A percentile compares a stretch with the other conserved stretches of the same genome.
These are phyloP conservation scores for Kregervanrija delftensis DNA, from an alignment of 805 yeast species.

Conservation along the genomic window DNA sequence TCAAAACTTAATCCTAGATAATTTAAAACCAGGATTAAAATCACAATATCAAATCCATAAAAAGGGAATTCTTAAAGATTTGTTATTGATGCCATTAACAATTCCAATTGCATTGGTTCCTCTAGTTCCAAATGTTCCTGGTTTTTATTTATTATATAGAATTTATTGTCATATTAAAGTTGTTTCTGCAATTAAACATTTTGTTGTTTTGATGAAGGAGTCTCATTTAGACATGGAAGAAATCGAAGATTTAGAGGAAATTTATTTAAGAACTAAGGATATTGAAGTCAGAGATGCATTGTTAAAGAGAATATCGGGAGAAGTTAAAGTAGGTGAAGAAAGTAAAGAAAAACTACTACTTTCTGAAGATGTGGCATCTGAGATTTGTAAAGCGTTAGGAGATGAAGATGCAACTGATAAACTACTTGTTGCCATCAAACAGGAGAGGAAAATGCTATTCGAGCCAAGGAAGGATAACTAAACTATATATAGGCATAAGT, in stretches of 20 bases:
- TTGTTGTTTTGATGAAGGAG: slow-evolving; percentile 44
- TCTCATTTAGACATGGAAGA: slow-evolving; percentile 30
- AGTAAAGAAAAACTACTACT: slow-evolving; percentile 33
- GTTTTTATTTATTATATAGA: slow-evolving; percentile 76
- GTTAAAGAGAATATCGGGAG: slow-evolving; percentile 2
- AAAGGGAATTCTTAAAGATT: slow-evolving; percentile 46
- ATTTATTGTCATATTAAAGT: slow-evolving; percentile 83
- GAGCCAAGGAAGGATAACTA: neutral
- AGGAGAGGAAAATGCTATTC: slow-evolving; percentile 33
- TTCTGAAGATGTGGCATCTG: slow-evolving; percentile 38
- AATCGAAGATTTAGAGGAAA: slow-evolving; percentile 26
- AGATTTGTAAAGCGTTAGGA: slow-evolving; percentile 37
- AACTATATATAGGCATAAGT: no score
- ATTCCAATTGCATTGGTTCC: slow-evolving; percentile 79
- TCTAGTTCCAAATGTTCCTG: slow-evolving; percentile 87
- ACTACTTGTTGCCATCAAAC: slow-evolving; percentile 45
- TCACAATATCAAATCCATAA: slow-evolving; percentile 45
- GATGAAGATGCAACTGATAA: slow-evolving; percentile 37
- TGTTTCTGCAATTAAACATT: slow-evolving; percentile 61
- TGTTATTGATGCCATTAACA: slow-evolving; percentile 65
- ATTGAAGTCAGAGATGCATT: slow-evolving; percentile 14
- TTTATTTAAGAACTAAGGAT: slow-evolving; percentile 21
- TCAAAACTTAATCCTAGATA: slow-evolving; percentile 24
- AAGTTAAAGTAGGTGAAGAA: slow-evolving; percentile 22
- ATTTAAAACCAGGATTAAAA: slow-evolving; percentile 36